These are phyloP conservation scores for Peterozyma toletana DNA, from an alignment of 805 yeast species.

Conservation along the genomic window DNA sequence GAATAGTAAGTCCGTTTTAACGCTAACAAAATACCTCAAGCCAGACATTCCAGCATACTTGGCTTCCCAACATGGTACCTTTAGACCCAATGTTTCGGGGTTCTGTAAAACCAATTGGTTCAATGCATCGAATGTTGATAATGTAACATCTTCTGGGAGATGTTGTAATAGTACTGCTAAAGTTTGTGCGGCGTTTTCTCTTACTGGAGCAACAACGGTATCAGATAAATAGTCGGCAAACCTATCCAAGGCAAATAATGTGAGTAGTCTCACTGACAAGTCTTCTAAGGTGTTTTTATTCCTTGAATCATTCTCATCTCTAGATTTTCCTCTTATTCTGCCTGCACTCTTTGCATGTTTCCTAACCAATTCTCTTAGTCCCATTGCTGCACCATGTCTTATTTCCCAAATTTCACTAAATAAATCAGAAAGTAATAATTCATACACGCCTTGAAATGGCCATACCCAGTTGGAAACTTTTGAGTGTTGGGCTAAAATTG, in stretches of 20 bases:
- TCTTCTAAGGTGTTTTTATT: slow-evolving; percentile 78
- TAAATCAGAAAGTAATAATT: slow-evolving; percentile 67
- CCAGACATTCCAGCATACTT: slow-evolving; percentile 98
- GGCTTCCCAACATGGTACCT: slow-evolving; percentile 84
- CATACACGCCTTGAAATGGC: slow-evolving; percentile 94
- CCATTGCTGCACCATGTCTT: slow-evolving; percentile 93
- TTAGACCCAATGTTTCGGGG: slow-evolving; percentile 29
- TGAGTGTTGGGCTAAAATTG: slow-evolving; percentile 63
- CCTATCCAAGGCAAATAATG: slow-evolving; percentile 85
- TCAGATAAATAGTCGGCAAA: slow-evolving; percentile 97
- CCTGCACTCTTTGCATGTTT: slow-evolving; percentile 86
- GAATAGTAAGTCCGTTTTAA: slow-evolving; percentile 72
- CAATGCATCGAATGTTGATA: slow-evolving; percentile 58
- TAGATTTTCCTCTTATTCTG: slow-evolving; percentile 56
- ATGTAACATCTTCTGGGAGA: slow-evolving; percentile 49
- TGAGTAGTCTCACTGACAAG: slow-evolving; percentile 74
- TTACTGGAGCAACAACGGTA: slow-evolving; percentile 95
- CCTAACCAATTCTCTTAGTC: slow-evolving; percentile 77
- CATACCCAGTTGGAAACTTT: slow-evolving; percentile 72
- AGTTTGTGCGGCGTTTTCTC: slow-evolving; percentile 95
- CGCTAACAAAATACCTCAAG: slow-evolving; percentile 83
- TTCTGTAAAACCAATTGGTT: slow-evolving; percentile 66
- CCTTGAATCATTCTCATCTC: slow-evolving; percentile 53
- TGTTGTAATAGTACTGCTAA: slow-evolving; percentile 84
- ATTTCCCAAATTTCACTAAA: slow-evolving; percentile 89